phyloP scores from a whole-genome alignment of 345 rosid species.

The Adansonia digitata region DNA sequence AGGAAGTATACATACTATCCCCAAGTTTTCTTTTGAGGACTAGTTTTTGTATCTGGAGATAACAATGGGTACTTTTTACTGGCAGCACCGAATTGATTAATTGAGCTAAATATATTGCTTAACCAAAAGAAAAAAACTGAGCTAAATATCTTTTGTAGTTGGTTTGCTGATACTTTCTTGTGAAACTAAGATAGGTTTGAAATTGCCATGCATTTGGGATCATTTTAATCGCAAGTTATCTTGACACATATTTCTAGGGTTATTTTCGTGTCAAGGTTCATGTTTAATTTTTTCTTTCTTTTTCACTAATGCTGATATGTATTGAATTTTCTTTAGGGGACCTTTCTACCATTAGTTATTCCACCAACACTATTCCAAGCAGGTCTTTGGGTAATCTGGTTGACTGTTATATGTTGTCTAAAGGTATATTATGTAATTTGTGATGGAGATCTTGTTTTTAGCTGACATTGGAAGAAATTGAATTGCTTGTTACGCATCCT shows the following conservation, averaged over 20 bases:
- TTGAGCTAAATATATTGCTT: background rate
- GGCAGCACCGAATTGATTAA: background rate
- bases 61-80: background rate
- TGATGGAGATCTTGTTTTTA: slow-evolving; percentile 16
- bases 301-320: slow-evolving; percentile 2
- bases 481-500: slow-evolving; percentile 2
- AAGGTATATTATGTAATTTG: slow-evolving; percentile 50
- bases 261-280: background rate
- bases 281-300: background rate
- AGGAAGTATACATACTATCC: background rate
- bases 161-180: background rate
- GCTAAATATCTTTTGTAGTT: background rate
- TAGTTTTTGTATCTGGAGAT: background rate
- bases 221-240: background rate
- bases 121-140: background rate
- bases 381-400: slow-evolving; percentile 87
- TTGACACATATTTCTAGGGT: background rate
- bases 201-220: background rate
- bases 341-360: slow-evolving; percentile 85
- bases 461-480: slow-evolving; percentile 8
- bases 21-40: background rate
- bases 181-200: slow-evolving; percentile 3
- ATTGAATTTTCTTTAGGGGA: slow-evolving; percentile 56
- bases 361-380: slow-evolving; percentile 82
- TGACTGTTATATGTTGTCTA: slow-evolving; percentile 75